Conservation (phyloP, 2,329 filamentous ascomycete genomes). For the Aspergillus phoenicis region DNA sequence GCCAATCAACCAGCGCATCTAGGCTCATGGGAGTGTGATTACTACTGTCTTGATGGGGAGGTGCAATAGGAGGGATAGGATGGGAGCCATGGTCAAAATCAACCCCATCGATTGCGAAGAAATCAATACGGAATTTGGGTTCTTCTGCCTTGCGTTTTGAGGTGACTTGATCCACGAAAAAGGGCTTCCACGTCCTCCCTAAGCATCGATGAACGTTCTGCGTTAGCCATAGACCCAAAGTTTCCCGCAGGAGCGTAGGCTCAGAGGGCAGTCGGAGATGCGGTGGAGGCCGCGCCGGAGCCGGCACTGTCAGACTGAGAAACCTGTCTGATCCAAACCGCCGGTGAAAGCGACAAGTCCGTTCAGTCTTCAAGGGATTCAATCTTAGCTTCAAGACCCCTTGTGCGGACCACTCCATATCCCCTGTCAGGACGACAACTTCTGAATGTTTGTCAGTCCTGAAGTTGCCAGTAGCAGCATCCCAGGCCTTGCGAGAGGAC, state of each 20-base stretch:
- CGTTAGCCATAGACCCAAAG: constrained; percentile 44
- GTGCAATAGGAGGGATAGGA: constrained; percentile 22
- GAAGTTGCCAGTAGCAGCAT: constrained; percentile 37
- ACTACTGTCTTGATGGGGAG: constrained; percentile 27
- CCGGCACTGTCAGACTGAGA: constrained; percentile 43
- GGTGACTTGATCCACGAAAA: constrained; percentile 47
- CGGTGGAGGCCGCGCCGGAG: constrained; percentile 30
- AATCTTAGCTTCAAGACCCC: constrained; percentile 44
- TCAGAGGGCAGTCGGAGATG: constrained; percentile 28
- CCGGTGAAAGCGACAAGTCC: constrained; percentile 49
- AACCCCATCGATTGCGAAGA: constrained; percentile 50
- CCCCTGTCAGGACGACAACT: constrained; percentile 44
- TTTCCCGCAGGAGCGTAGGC: constrained; percentile 34
- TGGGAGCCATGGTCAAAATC: constrained; percentile 35
- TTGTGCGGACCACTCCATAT: constrained; percentile 41
- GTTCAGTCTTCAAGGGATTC: constrained; percentile 46
- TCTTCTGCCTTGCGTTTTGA: constrained; percentile 33
- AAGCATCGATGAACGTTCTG: constrained; percentile 42
- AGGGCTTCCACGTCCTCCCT: constrained; percentile 49
- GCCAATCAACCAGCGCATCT: constrained; percentile 49
- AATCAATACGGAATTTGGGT: constrained; percentile 36
- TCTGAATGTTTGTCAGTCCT: constrained; percentile 38
- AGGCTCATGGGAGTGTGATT: constrained; percentile 42
- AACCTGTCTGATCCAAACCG: constrained; percentile 52
- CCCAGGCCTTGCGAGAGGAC: constrained; percentile 36